Conservation (phyloP, 495 filamentous ascomycete species). For the Peziza echinospora region DNA sequence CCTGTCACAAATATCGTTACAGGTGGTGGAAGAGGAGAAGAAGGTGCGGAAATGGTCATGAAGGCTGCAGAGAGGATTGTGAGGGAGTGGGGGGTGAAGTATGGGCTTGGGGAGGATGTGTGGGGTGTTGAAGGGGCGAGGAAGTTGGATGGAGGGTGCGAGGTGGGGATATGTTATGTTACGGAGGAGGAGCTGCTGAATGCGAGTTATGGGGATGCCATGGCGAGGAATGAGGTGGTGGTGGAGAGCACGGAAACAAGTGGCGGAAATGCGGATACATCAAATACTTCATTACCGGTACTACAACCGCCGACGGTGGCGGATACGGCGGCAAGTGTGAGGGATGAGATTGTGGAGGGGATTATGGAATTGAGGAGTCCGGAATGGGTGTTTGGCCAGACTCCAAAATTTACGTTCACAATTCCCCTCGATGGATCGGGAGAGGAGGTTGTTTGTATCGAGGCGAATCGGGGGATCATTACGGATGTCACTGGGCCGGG, state of each 20-base stretch:
- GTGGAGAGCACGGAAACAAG: too few relatives aligned
- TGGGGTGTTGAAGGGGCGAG: neutral
- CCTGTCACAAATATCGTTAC: constrained; percentile 54
- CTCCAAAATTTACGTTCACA: constrained; percentile 62
- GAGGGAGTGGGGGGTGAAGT: constrained; percentile 32
- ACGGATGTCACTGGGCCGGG: constrained; percentile 4
- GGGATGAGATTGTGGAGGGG: constrained; percentile 30
- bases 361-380: constrained; percentile 35
- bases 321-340: too few relatives aligned
- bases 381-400: constrained; percentile 66
- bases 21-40: constrained; percentile 20
- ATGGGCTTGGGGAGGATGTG: constrained; percentile 19
- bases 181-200: constrained; percentile 8
- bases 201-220: too few relatives aligned
- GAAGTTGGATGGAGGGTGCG: neutral
- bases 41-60: too few relatives aligned
- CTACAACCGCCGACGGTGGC: too few relatives aligned
- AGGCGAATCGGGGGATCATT: constrained; percentile 6
- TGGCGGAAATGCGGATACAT: too few relatives aligned
- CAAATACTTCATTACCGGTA: too few relatives aligned
- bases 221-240: too few relatives aligned
- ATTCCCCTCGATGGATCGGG: constrained; percentile 22
- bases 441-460: constrained; percentile 1
- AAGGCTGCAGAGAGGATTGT: constrained; percentile 31
- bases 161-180: constrained; percentile 14